Percentiles rank a stretch among this genome's conserved stretches.
phyloP scores from a whole-genome alignment of 176 grass and related monocot genomes.

The Aegilops longissima region DNA sequence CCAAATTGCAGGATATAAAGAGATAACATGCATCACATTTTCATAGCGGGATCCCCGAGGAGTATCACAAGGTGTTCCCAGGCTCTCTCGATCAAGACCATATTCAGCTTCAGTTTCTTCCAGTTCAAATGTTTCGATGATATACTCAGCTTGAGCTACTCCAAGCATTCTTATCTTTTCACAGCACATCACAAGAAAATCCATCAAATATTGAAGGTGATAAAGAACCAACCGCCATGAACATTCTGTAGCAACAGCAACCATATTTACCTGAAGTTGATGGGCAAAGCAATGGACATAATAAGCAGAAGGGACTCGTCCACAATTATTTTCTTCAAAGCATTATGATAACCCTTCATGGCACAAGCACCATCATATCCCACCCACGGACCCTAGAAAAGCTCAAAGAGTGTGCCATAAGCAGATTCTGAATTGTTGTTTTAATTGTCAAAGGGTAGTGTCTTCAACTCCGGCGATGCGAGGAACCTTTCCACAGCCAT shows the following conservation, averaged over 20 bases:
- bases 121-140: constrained; percentile 1
- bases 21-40: constrained; percentile 6
- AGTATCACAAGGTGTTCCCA: constrained; percentile 9
- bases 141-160: background rate
- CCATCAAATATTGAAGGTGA: background rate
- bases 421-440: background rate
- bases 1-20: constrained; percentile 13
- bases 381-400: constrained; percentile 1
- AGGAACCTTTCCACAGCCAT: background rate
- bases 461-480: constrained; percentile 8
- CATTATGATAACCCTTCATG: constrained; percentile 7
- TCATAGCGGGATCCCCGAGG: background rate
- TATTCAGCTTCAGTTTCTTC: background rate
- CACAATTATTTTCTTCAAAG: constrained; percentile 7
- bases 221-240: background rate
- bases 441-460: background rate
- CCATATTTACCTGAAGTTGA: constrained; percentile 3
- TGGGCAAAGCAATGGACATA: constrained; percentile 5
- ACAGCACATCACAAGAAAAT: background rate
- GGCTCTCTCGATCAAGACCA: background rate
- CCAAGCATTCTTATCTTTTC: constrained; percentile 4
- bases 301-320: background rate
- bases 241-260: constrained; percentile 6
- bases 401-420: background rate
- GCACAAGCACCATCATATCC: background rate